A percentile compares a stretch with the other conserved stretches of the same genome.
phyloP scores from a whole-genome alignment of 495 filamentous ascomycete genomes.

The Hypoxylon fragiforme region DNA sequence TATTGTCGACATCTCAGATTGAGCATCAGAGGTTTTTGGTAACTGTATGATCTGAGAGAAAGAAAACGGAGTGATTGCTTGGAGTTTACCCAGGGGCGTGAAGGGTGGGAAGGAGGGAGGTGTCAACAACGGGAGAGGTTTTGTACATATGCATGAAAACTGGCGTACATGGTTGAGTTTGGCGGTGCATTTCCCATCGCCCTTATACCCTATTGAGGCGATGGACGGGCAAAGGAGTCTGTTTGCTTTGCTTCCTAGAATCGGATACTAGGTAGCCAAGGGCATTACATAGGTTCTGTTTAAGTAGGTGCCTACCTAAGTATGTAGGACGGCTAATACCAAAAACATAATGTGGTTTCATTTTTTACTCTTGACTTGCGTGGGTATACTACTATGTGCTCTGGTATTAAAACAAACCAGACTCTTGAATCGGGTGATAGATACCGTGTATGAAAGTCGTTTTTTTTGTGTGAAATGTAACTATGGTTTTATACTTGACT shows the following conservation, averaged over 20 bases:
- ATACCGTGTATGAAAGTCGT: no score
- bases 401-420: no score
- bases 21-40: not conserved
- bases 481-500: no score
- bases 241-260: no score
- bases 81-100: slow-evolving; percentile 4
- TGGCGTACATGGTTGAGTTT: slow-evolving; percentile 20
- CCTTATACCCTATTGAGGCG: slow-evolving; percentile 29
- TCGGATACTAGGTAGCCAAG: not conserved
- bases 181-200: slow-evolving; percentile 11
- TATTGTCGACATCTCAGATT: slow-evolving; percentile 27
- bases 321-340: slow-evolving; percentile 1
- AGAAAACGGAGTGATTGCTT: no score
- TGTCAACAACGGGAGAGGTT: not conserved
- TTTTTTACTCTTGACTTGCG: not conserved
- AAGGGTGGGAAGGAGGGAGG: not conserved
- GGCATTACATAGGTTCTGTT: slow-evolving; percentile 18
- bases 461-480: no score
- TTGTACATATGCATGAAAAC: slow-evolving; percentile 26
- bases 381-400: no score
- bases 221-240: slow-evolving; percentile 1
- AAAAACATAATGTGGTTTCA: not conserved
- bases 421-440: no score
- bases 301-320: no score
- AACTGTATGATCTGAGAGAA: no score